Evolutionary conservation across 2,329 filamentous ascomycete species (phyloP), one percentile per base, ranked within the genome.

Genomic region (Fusarium miscanthi): DNA sequence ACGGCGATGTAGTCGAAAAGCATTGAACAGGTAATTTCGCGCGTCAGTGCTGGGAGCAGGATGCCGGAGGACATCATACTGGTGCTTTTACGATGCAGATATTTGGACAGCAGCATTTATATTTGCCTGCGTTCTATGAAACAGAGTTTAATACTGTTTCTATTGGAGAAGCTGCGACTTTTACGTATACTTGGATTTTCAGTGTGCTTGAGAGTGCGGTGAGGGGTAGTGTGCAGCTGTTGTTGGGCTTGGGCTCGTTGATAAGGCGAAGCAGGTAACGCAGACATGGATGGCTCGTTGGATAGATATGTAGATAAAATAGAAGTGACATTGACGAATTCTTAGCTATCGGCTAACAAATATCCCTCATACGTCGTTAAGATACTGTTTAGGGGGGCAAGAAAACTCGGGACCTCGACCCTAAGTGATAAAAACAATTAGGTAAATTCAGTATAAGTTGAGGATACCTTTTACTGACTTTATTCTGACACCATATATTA

Each of bases 261-360:
- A 90, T 77, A 89, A 91, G 78, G 89, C 88, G 0, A 90, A 90
- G 80, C 75, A 84, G 66, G 80, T 90, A 30, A 85, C 86, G 1
- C 78, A 87, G 23, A 85, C 83, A 6, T 90, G 88, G 88, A 90
- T 90, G 88, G 88, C 86, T 5, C 82, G 87, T 48, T 90, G 87
- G 87, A 88, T 80, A 27, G 41, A 66, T 3, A 27, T 65, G 7
- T 63, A 63, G 21, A 16, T 48, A 12, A 4, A 5, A 56, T 10
- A 9, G n/a, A 25, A 17, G 16, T 6, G 13, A 25, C 10, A 2
- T 3, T 6, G 2, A 21, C 21, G 11, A 16, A 11, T 13, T 2
- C 17, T 21, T 6, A 35, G 6, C 2, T 52, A 35, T n/a, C 23
- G 13, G 8, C 8, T 51, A 9, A 25, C 12, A 25, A 19, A 14